Conservation (phyloP, 2,329 filamentous ascomycete species). For the Colletotrichum sp. region DNA sequence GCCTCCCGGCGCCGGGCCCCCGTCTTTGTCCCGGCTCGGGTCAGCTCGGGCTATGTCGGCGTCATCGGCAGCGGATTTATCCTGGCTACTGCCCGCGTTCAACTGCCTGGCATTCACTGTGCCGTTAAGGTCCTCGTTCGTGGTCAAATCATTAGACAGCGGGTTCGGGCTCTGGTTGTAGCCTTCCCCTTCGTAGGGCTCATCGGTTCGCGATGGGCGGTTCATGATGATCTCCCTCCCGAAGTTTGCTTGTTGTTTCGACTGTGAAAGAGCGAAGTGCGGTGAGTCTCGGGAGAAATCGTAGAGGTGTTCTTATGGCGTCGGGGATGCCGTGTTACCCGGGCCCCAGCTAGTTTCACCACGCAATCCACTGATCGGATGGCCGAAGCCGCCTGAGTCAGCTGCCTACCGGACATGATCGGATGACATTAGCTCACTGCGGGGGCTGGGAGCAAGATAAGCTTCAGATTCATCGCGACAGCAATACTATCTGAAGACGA, state of each 20-base stretch:
- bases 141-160: slow-evolving; percentile 52
- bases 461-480: background rate
- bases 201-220: slow-evolving; percentile 23
- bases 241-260: background rate
- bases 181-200: slow-evolving; percentile 27
- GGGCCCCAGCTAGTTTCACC: background rate
- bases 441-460: background rate
- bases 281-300: background rate
- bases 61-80: background rate
- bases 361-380: background rate
- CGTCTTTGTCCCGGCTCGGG: background rate
- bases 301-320: background rate
- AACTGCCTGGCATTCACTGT: slow-evolving; percentile 38
- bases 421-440: background rate
- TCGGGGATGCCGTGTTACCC: background rate
- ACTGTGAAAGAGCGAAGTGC: background rate
- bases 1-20: background rate
- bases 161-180: slow-evolving; percentile 54
- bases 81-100: background rate
- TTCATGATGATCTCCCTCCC: slow-evolving; percentile 7
- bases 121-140: slow-evolving; percentile 49
- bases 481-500: background rate
- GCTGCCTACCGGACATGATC: background rate
- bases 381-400: background rate
- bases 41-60: background rate